Evolutionary conservation across 768 basidiomycete genomes (phyloP).

Genomic region (Podaxis rugospora): DNA sequence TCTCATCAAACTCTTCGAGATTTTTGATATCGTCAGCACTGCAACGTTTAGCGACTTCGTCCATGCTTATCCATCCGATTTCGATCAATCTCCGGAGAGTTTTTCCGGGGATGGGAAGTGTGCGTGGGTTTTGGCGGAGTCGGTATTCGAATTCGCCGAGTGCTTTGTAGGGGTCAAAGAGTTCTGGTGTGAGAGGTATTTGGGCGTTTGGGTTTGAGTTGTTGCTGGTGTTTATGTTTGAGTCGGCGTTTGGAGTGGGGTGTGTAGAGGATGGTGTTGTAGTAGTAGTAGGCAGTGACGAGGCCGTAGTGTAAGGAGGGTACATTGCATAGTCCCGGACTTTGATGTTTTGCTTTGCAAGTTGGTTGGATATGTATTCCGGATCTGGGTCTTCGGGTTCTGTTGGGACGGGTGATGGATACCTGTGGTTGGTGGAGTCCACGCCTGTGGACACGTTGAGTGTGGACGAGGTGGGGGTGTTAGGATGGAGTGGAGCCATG

Average conservation of each 20-base stretch:
- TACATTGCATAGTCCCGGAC: conserved; percentile 33
- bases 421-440: not conserved
- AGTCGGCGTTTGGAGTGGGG: not conserved
- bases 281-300: conserved; percentile 11
- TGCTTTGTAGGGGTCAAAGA: conserved; percentile 34
- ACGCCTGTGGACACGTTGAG: not conserved
- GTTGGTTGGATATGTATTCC: conserved; percentile 24
- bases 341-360: conserved; percentile 31
- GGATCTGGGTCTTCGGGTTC: conserved; percentile 33
- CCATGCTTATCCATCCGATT: conserved; percentile 32
- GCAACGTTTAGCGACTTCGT: conserved; percentile 27
- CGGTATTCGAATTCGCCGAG: conserved; percentile 38
- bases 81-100: conserved; percentile 33
- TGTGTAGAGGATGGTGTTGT: conserved; percentile 24
- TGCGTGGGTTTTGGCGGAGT: conserved; percentile 24
- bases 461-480: not conserved
- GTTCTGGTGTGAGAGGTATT: conserved; percentile 21
- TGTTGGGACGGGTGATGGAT: conserved; percentile 29
- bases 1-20: conserved; percentile 23
- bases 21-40: conserved; percentile 30
- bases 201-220: not conserved
- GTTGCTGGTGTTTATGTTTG: conserved; percentile 29
- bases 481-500: not conserved
- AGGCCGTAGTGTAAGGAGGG: conserved; percentile 17
- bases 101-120: conserved; percentile 31